Conservation (phyloP, 2,329 filamentous ascomycete species). For the Claviceps purpurea region DNA sequence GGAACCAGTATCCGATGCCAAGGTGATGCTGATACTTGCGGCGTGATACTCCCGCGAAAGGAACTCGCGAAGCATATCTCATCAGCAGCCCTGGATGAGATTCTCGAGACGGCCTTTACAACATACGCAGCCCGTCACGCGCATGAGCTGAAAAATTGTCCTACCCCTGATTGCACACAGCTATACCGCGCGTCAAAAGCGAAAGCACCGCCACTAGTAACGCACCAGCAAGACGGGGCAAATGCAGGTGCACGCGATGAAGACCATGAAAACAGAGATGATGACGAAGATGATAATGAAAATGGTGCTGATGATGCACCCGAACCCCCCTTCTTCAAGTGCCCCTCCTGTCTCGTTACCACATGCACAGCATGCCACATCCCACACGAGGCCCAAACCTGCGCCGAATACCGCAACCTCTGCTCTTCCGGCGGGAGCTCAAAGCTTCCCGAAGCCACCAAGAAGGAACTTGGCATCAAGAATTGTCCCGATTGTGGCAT, state of each 20-base stretch:
- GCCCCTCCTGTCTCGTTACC: constrained; percentile 20
- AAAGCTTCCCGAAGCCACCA: constrained; percentile 15
- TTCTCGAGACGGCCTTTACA: constrained; percentile 23
- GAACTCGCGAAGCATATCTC: constrained; percentile 18
- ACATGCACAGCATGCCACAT: constrained; percentile 23
- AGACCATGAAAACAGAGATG: too few species aligned
- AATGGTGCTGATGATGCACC: too few species aligned
- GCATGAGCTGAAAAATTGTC: constrained; percentile 23
- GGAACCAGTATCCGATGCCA: constrained; percentile 12
- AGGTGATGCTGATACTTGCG: constrained; percentile 15
- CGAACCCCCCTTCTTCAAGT: constrained; percentile 14
- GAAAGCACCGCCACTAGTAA: not conserved
- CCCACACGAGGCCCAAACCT: constrained; percentile 20
- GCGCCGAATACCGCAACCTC: constrained; percentile 18
- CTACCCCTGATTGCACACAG: constrained; percentile 28
- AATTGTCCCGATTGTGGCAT: constrained; percentile 27
- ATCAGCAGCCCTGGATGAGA: constrained; percentile 18
- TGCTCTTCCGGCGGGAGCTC: constrained; percentile 10
- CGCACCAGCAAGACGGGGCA: not conserved
- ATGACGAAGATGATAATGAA: too few species aligned
- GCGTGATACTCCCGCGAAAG: constrained; percentile 9
- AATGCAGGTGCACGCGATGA: not conserved
- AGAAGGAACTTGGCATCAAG: constrained; percentile 23
- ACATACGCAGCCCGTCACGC: constrained; percentile 21
- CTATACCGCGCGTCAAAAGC: constrained; percentile 22